Percentiles rank a stretch among this genome's conserved stretches.
Conservation (phyloP, 1,139 yeast species). For the Yamadazyma dendronema region DNA sequence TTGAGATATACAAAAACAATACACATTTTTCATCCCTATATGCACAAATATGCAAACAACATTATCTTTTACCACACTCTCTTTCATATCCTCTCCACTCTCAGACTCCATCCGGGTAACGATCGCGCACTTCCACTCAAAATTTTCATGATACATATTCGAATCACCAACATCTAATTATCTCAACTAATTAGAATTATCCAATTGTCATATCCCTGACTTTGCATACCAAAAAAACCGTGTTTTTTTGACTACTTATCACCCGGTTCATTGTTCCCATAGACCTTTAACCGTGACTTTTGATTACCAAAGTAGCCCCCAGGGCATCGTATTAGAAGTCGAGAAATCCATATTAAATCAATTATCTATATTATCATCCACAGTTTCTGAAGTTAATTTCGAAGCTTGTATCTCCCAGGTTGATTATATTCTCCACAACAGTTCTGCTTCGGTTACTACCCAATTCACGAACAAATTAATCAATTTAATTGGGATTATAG, state of each 20-base stretch:
- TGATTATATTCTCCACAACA: constrained; percentile 41
- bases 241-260: background rate
- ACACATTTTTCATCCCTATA: too few relatives aligned
- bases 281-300: constrained; percentile 13
- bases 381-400: constrained; percentile 40
- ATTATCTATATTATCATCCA: constrained; percentile 48
- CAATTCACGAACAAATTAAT: constrained; percentile 8
- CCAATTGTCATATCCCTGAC: too few relatives aligned
- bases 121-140: too few relatives aligned
- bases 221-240: too few relatives aligned
- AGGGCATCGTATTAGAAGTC: constrained; percentile 33
- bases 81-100: too few relatives aligned
- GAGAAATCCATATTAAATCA: constrained; percentile 51
- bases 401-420: constrained; percentile 34
- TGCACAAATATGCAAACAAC: too few relatives aligned
- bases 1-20: too few relatives aligned
- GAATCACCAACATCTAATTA: too few relatives aligned
- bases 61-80: too few relatives aligned
- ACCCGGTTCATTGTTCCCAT: background rate
- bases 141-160: too few relatives aligned
- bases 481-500: constrained; percentile 4
- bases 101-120: constrained; percentile 1
- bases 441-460: constrained; percentile 30
- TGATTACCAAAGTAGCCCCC: constrained; percentile 17
- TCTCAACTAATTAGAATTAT: too few relatives aligned